Evolutionary conservation across 2,329 filamentous ascomycete genomes (phyloP), one percentile per base, ranked within the genome.

Genomic region (Cadophora luteo-olivacea): DNA sequence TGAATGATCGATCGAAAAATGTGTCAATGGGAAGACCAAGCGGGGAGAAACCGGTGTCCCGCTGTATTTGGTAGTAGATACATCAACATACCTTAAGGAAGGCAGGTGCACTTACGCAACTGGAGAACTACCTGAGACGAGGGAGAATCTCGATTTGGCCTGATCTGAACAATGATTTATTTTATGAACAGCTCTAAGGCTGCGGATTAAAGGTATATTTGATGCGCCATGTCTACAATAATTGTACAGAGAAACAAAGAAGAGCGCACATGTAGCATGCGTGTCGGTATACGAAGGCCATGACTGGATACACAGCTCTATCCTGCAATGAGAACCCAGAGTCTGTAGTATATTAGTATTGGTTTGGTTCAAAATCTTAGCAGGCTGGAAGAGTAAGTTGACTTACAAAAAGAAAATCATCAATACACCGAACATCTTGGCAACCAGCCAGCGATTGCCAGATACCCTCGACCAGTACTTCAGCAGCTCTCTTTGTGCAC

Each of bases 381-480:
- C 36, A 38, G 8, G 36, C 12, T 29, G 29, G 9, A 38, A 3
- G 36, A 38, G 12, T 38, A 38, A 29, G 36, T 11, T 11, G 36
- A 82, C 84, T 82, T 70, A 87, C 83, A 92, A 82, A 83, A 91
- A 93, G 87, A 95, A 97, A 79, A 97, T 94, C 94, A 97, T 97
- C 75, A 98, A 81, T 61, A 97, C 93, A 69, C 95, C 89, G 80
- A 92, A 92, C 89, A 92, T 92, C 83, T 91, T 92, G 54, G 94
- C 94, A 75, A 98, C 90, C 72, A 99, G 83, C 96, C 95, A 98
- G 72, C 96, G 87, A 82, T 99, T 99, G 71, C 94, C 93, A 67
- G 93, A 96, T 33, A 98, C 94, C 51, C 94, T 87, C 33, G 89
- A 91, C 95, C 96, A 99, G 81, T 98, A 99, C 80, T 97, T 97